Evolutionary conservation across 2,329 filamentous ascomycete species (phyloP), one percentile per base, ranked within the genome.

Genomic region (Colletotrichum scovillei): DNA sequence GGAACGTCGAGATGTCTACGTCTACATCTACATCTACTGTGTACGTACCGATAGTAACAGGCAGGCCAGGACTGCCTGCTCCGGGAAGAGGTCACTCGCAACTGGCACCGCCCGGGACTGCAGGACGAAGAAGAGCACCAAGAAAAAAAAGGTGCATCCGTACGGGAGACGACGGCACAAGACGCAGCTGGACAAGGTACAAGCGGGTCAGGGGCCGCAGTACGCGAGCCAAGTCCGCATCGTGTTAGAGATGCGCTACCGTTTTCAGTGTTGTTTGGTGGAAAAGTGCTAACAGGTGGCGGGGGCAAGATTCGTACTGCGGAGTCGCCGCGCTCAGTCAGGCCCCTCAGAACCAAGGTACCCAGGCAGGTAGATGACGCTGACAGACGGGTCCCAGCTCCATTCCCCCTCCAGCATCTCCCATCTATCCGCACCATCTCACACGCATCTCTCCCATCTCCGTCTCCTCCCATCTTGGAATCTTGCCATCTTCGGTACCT

Each of bases 381-480:
- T 66, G 60, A 42, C 62, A 67, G 67, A 71, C 60, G 69, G 69
- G 65, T 58, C 69, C 42, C 58, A 42, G 38, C 38, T 42, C 58
- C 69, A 64, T 66, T 65, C 67, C 69, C 49, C n/a, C 12, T 22
- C 60, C 30, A 38, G 38, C 60, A 52, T 28, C 30, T 42, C 42
- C 5, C 22, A 12, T 49, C 59, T 28, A 28, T 42, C 26, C 30
- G 26, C 4, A 6, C 22, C 4, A 26, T 24, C 52, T 12, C n/a
- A 4, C 22, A 12, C 11, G n/a, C 4, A 26, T 24, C 52, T 12
- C n/a, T 11, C 22, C n/a, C 12, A 19, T 55, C 12, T 26, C 24
- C 22, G 52, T 55, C 52, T 24, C 22, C 52, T 24, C 52, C 26
- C 53, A 56, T 56, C 53, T 28, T n/a, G 38, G 9, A 49, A 56